phyloP scores from a whole-genome alignment of 2,329 filamentous ascomycete genomes.

The Chaetomium globosum region DNA sequence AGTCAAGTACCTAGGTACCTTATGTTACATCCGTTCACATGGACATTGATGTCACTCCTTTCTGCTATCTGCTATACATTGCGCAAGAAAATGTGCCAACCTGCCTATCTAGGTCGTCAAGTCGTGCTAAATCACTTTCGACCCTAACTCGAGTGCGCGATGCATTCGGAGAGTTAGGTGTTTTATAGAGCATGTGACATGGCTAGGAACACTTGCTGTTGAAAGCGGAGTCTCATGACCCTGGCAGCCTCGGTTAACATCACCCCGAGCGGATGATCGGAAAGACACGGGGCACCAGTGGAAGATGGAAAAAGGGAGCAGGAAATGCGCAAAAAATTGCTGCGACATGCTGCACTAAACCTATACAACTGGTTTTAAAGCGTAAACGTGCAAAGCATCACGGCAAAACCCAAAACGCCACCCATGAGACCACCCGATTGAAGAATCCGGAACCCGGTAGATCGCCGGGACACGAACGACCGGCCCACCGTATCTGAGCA shows the following conservation, averaged over 20 bases:
- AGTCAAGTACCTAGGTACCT: too few species aligned
- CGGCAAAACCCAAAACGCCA: constrained; percentile 26
- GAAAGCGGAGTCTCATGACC: constrained; percentile 36
- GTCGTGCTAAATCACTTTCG: too few species aligned
- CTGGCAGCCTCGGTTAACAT: constrained; percentile 28
- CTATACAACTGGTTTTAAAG: constrained; percentile 15
- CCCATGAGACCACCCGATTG: constrained; percentile 17
- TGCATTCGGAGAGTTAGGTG: neutral
- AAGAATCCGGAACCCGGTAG: neutral
- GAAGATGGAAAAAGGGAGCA: constrained; percentile 5
- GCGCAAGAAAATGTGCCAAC: too few species aligned
- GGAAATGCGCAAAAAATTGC: constrained; percentile 16
- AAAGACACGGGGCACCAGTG: constrained; percentile 24
- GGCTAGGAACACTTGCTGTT: constrained; percentile 22
- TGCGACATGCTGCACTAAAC: neutral
- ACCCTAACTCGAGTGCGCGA: too few species aligned
- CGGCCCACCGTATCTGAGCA: constrained; percentile 16
- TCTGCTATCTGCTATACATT: too few species aligned
- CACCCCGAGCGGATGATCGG: constrained; percentile 26
- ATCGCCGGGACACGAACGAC: constrained; percentile 8
- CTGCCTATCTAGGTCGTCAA: too few species aligned
- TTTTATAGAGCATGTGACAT: neutral
- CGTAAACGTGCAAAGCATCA: constrained; percentile 18
- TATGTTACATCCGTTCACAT: too few species aligned
- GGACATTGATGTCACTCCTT: too few species aligned